Percentiles rank a stretch among this genome's conserved stretches.
phyloP scores from a whole-genome alignment of 164 flowering plant species.

The Piper betle region DNA sequence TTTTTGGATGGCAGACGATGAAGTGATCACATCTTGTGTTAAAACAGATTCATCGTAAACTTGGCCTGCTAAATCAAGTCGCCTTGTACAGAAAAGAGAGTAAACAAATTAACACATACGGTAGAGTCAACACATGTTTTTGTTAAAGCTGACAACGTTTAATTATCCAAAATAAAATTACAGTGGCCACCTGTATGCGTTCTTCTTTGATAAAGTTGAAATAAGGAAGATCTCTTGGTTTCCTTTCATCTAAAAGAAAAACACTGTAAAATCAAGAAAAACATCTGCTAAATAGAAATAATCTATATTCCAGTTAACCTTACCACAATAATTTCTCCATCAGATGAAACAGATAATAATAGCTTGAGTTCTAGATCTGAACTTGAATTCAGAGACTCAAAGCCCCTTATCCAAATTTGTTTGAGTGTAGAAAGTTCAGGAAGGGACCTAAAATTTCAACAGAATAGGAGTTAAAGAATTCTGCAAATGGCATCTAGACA shows the following conservation, averaged over 20 bases:
- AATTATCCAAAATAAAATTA: background rate
- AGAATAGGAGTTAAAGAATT: background rate
- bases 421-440: conserved; percentile 66
- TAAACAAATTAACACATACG: background rate
- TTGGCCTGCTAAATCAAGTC: conserved; percentile 35
- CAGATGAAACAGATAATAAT: conserved; percentile 40
- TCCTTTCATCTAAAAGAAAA: conserved; percentile 44
- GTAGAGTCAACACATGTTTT: no score
- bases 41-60: conserved; percentile 34
- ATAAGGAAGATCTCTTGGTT: conserved; percentile 63
- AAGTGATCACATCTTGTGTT: conserved; percentile 18
- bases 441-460: conserved; percentile 42
- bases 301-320: background rate
- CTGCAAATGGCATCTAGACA: background rate
- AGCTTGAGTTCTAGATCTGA: conserved; percentile 22
- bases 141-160: no score
- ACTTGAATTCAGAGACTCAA: conserved; percentile 29
- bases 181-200: conserved; percentile 42
- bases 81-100: conserved; percentile 19
- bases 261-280: background rate
- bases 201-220: conserved; percentile 39
- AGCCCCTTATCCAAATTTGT: conserved; percentile 58
- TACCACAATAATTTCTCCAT: conserved; percentile 78
- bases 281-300: background rate
- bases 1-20: conserved; percentile 25